Base-by-base conservation (phyloP, 2,329 filamentous ascomycete species). In the Thielaviopsis ethacetica region DNA sequence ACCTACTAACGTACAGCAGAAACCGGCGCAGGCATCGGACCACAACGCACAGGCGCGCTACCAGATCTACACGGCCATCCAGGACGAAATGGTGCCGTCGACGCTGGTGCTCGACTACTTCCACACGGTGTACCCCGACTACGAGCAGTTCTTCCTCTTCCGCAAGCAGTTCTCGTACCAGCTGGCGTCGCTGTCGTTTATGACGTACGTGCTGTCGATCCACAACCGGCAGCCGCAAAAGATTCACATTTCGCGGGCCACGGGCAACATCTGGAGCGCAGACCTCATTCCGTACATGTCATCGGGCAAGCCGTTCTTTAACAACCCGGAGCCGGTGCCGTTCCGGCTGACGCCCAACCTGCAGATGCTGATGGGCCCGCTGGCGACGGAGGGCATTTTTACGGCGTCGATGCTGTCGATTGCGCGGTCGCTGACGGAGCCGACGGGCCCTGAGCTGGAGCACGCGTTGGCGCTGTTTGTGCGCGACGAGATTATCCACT, bases 161-260 rank as follows among this genome's bases (percentile, higher is more conserved):
- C 87, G 93, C 61, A 85, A 91, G 61, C 91, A 95, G 64, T 95
- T 98, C 73, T 87, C 89, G 22, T 96, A 97, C 75, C 93, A 98
- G 72, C 84, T 95, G 62, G 91, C 93, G 21, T 83, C 91, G 1
- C 79, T 97, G 63, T 95, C 93, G 0, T 98, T 98, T 74, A 95
- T 98, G 86, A 97, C 93, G 3, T 98, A 97, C 69, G 86, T 96
- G 61, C 85, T 99, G 75, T 91, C 91, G 73, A 97, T 98, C 83
- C 89, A 91, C 69, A 89, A 89, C 69, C 87, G 93, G 30, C 95
- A 93, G 71, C 94, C 93, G 5, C 89, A 91, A 71, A 98, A 98
- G 77, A 85, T 97, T 70, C 86, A 87, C 71, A 94, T 98, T 67
- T 86, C 89, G 12, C 85, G 90, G 24, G 81, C 81, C 30, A 90